Evolutionary conservation across 2,329 filamentous ascomycete species (phyloP), one percentile per base, ranked within the genome.

Genomic region (Colletotrichum nymphaeae): DNA sequence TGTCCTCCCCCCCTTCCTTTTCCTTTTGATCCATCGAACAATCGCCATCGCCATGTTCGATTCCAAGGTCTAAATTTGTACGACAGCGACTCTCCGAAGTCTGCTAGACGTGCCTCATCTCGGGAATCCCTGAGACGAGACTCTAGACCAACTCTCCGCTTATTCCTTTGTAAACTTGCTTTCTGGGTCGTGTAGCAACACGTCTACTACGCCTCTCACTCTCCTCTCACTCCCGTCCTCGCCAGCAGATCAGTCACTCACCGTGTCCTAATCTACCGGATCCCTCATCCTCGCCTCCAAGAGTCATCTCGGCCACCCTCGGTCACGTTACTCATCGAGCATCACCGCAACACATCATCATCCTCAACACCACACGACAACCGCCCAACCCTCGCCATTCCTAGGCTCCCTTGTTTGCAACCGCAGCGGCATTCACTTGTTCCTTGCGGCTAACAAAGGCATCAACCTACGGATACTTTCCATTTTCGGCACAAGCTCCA

Each of bases 41-140:
- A 85, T 81, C 79, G 82, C 83, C 82, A 83, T 81, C 84, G 85
- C 84, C 81, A 89, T 90, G 87, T 88, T 88, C 85, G 86, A 85
- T 81, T 86, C 79, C 80, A 83, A 82, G 83, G 83, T 88, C 81
- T 89, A 86, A 85, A 86, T 76, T 78, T 81, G 68, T 81, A 82
- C 80, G 77, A 83, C 84, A 85, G 85, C 87, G 86, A 87, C 87
- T 88, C 83, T 82, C 80, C 78, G 85, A 85, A 88, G 87, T 89
- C 87, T 88, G 87, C 87, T 88, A 79, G 69, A 72, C 68, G 69
- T 73, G 73, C 75, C 69, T 72, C 70, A 73, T 66, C 72, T 69
- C 63, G 58, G 63, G 63, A 69, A 65, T 37, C 59, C 60, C 60
- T 63, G 60, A 59, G 69, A 49, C 79, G 81, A 82, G 78, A 80